These are phyloP conservation scores for Tympanopsis confertula DNA, from an alignment of 2,329 filamentous ascomycete species.

Conservation along the genomic window DNA sequence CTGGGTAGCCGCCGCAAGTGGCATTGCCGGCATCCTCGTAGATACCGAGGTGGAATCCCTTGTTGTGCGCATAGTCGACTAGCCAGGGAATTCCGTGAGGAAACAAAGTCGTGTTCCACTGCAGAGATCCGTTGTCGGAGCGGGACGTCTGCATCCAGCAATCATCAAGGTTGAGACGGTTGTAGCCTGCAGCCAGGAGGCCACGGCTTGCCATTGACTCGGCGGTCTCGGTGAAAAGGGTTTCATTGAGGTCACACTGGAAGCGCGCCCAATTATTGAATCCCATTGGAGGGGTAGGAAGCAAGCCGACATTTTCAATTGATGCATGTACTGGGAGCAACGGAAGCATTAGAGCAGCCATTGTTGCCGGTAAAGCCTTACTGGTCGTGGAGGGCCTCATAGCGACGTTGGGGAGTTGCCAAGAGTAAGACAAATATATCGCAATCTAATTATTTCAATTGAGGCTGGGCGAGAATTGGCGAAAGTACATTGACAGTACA, in stretches of 20 bases:
- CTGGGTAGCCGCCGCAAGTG: conserved; percentile 30
- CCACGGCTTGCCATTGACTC: conserved; percentile 28
- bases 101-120: conserved; percentile 26
- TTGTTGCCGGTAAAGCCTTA: too few relatives aligned
- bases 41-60: conserved; percentile 30
- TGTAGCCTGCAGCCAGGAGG: conserved; percentile 19
- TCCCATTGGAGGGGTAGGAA: conserved; percentile 32
- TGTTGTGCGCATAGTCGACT: conserved; percentile 19
- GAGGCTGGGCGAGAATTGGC: too few relatives aligned
- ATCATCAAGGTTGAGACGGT: conserved; percentile 29
- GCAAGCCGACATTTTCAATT: too few relatives aligned
- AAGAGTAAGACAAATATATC: too few relatives aligned
- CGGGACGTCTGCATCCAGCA: conserved; percentile 27
- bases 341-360: too few relatives aligned
- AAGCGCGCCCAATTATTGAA: conserved; percentile 39
- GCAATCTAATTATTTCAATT: too few relatives aligned
- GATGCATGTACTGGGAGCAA: too few relatives aligned
- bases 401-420: too few relatives aligned
- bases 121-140: conserved; percentile 20
- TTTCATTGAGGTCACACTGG: conserved; percentile 32
- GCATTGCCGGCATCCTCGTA: conserved; percentile 29
- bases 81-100: conserved; percentile 29
- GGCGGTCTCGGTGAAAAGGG: conserved; percentile 32
- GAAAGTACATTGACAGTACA: too few relatives aligned
- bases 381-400: too few relatives aligned